Conservation (phyloP, 805 yeast species). For the Brettanomyces custersianus region DNA sequence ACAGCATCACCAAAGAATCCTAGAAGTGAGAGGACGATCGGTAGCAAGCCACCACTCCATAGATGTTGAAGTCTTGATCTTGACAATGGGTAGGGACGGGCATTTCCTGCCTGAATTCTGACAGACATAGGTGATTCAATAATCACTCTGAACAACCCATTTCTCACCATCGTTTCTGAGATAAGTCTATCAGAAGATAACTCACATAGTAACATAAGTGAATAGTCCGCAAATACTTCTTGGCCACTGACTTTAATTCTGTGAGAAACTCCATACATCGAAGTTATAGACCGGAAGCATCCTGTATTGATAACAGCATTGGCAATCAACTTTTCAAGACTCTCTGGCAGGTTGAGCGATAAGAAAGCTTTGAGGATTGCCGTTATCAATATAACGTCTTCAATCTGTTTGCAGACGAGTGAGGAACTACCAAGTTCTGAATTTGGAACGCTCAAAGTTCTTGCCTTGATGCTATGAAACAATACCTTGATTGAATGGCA, state of each 20-base stretch:
- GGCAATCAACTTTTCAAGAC: constrained; percentile 42
- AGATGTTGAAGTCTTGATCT: constrained; percentile 47
- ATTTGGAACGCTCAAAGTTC: constrained; percentile 35
- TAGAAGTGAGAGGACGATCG: constrained; percentile 52
- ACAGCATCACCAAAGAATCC: constrained; percentile 55
- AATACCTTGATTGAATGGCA: constrained; percentile 58
- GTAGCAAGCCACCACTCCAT: constrained; percentile 83
- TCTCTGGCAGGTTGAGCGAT: constrained; percentile 35
- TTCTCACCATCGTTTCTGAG: constrained; percentile 55
- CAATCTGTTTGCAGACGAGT: constrained; percentile 41
- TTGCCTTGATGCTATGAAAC: constrained; percentile 49
- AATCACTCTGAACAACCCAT: constrained; percentile 59
- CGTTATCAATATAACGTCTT: constrained; percentile 55
- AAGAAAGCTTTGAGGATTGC: constrained; percentile 56
- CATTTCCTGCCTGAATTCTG: constrained; percentile 55
- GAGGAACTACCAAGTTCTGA: constrained; percentile 24
- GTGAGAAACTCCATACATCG: constrained; percentile 62
- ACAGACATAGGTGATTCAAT: constrained; percentile 68
- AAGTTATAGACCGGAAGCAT: constrained; percentile 51
- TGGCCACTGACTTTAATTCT: constrained; percentile 51
- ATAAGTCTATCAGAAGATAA: constrained; percentile 43
- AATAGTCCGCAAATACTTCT: constrained; percentile 61
- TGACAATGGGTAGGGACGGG: constrained; percentile 39
- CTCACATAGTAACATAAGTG: constrained; percentile 62
- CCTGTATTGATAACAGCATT: constrained; percentile 46